These are phyloP conservation scores for Dissophora ornata DNA, from an alignment of 192 early-diverging fungal genomes.

Conservation along the genomic window DNA sequence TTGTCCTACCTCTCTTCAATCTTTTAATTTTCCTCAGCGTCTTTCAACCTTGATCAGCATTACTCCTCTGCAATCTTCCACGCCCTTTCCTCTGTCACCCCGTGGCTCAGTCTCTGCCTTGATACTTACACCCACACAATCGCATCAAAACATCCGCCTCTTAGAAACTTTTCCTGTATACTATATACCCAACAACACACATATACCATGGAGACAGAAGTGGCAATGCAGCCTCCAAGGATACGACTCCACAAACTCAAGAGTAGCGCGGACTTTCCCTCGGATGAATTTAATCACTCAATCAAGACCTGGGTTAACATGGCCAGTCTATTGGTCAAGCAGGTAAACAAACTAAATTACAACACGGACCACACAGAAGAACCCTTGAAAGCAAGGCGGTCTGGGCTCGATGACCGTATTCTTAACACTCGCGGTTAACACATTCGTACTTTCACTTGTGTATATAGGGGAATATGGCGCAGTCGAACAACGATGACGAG, in stretches of 20 bases:
- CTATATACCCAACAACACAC: background rate
- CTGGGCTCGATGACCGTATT: no score
- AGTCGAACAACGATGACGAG: conserved; percentile 42
- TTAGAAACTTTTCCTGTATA: no score
- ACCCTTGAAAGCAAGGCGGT: background rate
- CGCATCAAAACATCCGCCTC: no score
- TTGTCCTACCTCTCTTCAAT: no score
- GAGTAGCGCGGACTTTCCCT: conserved; percentile 37
- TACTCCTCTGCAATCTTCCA: no score
- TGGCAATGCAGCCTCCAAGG: conserved; percentile 5
- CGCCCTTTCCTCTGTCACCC: no score
- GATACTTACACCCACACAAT: no score
- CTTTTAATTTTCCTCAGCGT: no score
- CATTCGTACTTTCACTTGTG: background rate
- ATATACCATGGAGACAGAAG: background rate
- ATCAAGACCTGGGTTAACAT: conserved; percentile 55
- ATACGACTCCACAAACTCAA: conserved; percentile 26
- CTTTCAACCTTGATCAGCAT: no score
- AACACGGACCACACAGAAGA: no score
- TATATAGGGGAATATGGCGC: conserved; percentile 35
- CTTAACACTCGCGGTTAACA: no score
- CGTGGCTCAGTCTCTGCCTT: background rate
- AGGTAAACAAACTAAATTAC: conserved; percentile 28
- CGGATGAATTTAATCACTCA: conserved; percentile 33
- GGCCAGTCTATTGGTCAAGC: conserved; percentile 50